Percentiles rank a stretch among this genome's conserved stretches.
phyloP scores from a whole-genome alignment of 2,329 filamentous ascomycete genomes.

The Colletotrichum falcatum region DNA sequence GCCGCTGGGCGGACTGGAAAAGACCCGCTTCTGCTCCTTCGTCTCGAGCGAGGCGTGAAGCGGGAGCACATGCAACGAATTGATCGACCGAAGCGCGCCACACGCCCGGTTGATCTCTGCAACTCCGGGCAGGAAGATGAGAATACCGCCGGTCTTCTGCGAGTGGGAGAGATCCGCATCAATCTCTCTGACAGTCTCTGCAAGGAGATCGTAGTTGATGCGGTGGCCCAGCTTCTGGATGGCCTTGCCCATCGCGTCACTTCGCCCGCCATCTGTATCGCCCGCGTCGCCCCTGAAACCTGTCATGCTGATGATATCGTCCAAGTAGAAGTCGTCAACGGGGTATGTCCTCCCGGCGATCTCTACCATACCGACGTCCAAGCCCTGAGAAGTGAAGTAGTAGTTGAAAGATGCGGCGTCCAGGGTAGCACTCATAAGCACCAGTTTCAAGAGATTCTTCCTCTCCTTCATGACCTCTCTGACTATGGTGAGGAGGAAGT shows the following conservation, averaged over 20 bases:
- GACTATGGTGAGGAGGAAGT: slow-evolving; percentile 90
- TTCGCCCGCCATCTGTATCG: slow-evolving; percentile 58
- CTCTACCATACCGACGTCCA: slow-evolving; percentile 82
- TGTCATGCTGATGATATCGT: slow-evolving; percentile 86
- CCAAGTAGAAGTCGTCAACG: slow-evolving; percentile 89
- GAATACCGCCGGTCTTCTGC: slow-evolving; percentile 82
- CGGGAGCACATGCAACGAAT: slow-evolving; percentile 80
- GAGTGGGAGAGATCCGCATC: slow-evolving; percentile 77
- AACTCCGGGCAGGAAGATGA: slow-evolving; percentile 95
- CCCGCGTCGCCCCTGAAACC: slow-evolving; percentile 71
- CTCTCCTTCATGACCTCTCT: slow-evolving; percentile 81
- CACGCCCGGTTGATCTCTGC: slow-evolving; percentile 90
- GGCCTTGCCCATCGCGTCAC: slow-evolving; percentile 72
- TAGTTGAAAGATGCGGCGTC: slow-evolving; percentile 86
- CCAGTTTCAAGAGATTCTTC: slow-evolving; percentile 85
- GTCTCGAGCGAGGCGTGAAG: slow-evolving; percentile 93
- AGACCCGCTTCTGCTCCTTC: slow-evolving; percentile 88
- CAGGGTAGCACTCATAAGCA: slow-evolving; percentile 96
- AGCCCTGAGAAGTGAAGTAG: slow-evolving; percentile 80
- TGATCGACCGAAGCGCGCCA: slow-evolving; percentile 72
- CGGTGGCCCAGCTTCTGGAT: slow-evolving; percentile 82
- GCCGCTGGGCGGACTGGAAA: slow-evolving; percentile 78
- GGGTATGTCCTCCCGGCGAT: slow-evolving; percentile 92
- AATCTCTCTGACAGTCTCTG: slow-evolving; percentile 83
- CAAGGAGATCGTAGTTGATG: slow-evolving; percentile 92